Base-by-base conservation (phyloP, 192 early-diverging fungal species). In the Coemansia sp. region DNA sequence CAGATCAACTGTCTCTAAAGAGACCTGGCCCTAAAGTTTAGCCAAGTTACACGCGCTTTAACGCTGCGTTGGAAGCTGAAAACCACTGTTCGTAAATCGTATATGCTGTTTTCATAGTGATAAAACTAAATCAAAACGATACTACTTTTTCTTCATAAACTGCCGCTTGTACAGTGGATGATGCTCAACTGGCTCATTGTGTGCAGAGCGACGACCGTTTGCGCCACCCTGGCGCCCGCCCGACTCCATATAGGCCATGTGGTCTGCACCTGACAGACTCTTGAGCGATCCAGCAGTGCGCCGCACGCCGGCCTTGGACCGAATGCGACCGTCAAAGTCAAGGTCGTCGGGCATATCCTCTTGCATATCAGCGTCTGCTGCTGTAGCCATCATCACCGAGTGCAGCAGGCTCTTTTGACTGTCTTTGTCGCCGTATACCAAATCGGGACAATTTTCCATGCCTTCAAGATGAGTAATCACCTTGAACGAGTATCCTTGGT, bases 401-500 rank as follows among this genome's bases (percentile, higher is more conserved):
- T 92, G 90, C 31, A 99, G 82, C 33, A 99, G 87, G 75, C 88
- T 87, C 77, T 95, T 83, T 64, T 98, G 95, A 50, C 91, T 87
- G 19, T 86, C 73, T 16, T 85, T 78, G 3, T 88, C 89, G 61
- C 85, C 76, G 60, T 93, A 98, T 0, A 93, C 93, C 16, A 98
- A 77, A 27, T 89, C 87, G 1, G 88, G 84, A 45, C 90, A 88
- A 27, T 80, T 87, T 11, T 95, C 93, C 85, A 96, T 93, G 9
- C 96, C 96, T 66, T 96, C 95, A 42, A 99, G 85, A 29, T 93
- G 87, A 37, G 96, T 98, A 67, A 99, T 99, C 36, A 98, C 93
- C 82, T 98, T 98, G 86, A 98, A 98, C n/a, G 94, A 90, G 80
- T 99, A 99, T 0, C 98, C 98, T 75, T 99, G 98, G 81, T 99